Conservation (phyloP, 1,284 basidiomycete genomes). For the Naganishia sp. region DNA sequence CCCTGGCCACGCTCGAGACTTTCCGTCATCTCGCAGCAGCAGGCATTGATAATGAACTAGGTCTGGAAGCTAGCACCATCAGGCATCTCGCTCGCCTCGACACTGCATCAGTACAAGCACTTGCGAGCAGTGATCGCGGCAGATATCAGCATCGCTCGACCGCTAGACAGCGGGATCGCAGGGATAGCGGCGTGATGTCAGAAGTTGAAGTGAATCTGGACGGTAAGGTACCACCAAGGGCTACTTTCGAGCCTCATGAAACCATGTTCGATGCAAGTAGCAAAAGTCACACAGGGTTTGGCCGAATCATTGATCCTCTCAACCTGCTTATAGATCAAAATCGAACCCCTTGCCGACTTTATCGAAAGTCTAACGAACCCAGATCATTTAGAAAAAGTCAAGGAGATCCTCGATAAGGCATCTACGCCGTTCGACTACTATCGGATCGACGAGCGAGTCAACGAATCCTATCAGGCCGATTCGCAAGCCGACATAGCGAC, state of each 20-base stretch:
- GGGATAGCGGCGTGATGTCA: not conserved
- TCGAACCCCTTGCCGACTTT: slow-evolving; percentile 21
- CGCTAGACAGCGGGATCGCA: not conserved
- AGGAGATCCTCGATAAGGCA: slow-evolving; percentile 26
- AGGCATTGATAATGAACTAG: slow-evolving; percentile 12
- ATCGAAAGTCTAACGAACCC: slow-evolving; percentile 13
- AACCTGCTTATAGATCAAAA: slow-evolving; percentile 14
- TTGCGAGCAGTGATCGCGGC: not conserved
- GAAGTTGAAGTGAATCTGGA: slow-evolving; percentile 20
- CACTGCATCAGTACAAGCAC: not conserved
- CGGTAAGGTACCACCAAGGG: slow-evolving; percentile 14
- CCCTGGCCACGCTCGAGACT: slow-evolving; percentile 17
- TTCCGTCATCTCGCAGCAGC: slow-evolving; percentile 20
- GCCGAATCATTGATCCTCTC: too few species aligned
- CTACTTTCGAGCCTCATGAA: slow-evolving; percentile 4
- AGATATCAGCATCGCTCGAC: not conserved
- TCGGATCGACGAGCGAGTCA: slow-evolving; percentile 30
- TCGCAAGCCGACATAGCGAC: not conserved
- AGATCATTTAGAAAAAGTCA: slow-evolving; percentile 19
- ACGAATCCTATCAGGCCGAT: slow-evolving; percentile 8
- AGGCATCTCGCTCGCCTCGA: slow-evolving; percentile 13
- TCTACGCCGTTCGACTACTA: slow-evolving; percentile 30
- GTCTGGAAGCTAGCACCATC: slow-evolving; percentile 6
- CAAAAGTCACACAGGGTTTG: too few species aligned
- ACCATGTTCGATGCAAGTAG: slow-evolving; percentile 22